Evolutionary conservation across 768 basidiomycete species (phyloP), one percentile per base, ranked within the genome.

Genomic region (Trametes villosa): DNA sequence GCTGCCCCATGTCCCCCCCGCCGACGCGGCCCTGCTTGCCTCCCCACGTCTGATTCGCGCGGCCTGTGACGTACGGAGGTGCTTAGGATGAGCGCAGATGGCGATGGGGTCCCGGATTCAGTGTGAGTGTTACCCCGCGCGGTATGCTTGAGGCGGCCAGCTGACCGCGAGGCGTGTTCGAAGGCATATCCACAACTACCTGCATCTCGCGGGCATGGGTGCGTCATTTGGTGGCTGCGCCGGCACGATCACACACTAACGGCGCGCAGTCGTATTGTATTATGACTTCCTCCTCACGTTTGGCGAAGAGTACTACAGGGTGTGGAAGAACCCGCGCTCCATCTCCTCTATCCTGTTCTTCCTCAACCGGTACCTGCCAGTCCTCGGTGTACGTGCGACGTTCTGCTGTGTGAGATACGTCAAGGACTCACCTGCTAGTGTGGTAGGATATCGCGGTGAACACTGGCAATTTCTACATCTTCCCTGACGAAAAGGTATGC

Each of bases 281-380:
- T 75, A 74, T 62, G 74, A 75, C 67, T 67, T 68, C 53, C 4
- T 69, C 30, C 46, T 74, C 49, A 75, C 74, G 6, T 62, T 74
- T 24, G 59, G 64, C n/a, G 67, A 67, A 20, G 83, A 84, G 64
- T 66, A 81, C 36, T 65, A 71, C 17, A 74, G 76, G 51, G 65
- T 85, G 6, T 85, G 84, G 84, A 69, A 70, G 53, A 72, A 75
- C 45, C 76, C 75, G 1, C 77, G 76, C 53, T 72, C 70, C 1
- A 50, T 63, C 9, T 77, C 79, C 53, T 72, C 79, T 2, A 74
- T 75, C 31, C 74, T 78, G 65, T 85, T 85, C 68, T 78, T 81
- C 49, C 47, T 81, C 33, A 82, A 83, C 60, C 79, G 83, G 6
- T 86, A 86, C 56, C 62, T 80, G 30, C 74, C 79, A 2, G 73